These are phyloP conservation scores for Calonectria hongkongensis DNA, from an alignment of 2,329 filamentous ascomycete species.

Conservation along the genomic window DNA sequence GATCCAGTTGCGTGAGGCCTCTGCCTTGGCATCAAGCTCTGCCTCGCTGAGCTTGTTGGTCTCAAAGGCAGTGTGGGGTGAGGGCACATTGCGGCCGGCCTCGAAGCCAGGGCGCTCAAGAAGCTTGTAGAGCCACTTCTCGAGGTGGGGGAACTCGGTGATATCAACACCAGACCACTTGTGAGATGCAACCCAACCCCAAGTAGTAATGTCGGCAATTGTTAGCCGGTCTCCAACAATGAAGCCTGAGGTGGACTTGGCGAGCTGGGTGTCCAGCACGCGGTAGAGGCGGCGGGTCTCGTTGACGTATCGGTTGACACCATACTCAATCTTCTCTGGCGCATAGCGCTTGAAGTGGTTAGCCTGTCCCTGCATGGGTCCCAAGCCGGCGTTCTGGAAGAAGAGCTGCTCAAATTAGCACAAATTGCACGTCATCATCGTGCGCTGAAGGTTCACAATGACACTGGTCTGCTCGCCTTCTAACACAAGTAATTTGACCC, in stretches of 20 bases:
- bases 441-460: neutral
- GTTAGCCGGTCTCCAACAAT: slow-evolving; percentile 81
- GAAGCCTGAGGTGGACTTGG: slow-evolving; percentile 72
- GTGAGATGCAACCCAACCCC: slow-evolving; percentile 82
- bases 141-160: slow-evolving; percentile 83
- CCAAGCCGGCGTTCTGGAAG: slow-evolving; percentile 87
- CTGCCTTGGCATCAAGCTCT: slow-evolving; percentile 75
- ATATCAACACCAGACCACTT: slow-evolving; percentile 73
- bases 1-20: slow-evolving; percentile 76
- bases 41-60: slow-evolving; percentile 66
- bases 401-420: slow-evolving; percentile 65
- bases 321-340: slow-evolving; percentile 88
- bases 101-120: slow-evolving; percentile 81
- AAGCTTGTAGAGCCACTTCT: slow-evolving; percentile 86
- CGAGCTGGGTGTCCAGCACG: slow-evolving; percentile 83
- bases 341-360: slow-evolving; percentile 92
- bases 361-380: slow-evolving; percentile 87
- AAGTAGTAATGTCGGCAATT: slow-evolving; percentile 86
- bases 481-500: neutral
- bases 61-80: slow-evolving; percentile 76
- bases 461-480: neutral
- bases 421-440: slow-evolving; percentile 27
- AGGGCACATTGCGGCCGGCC: slow-evolving; percentile 84
- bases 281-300: slow-evolving; percentile 89
- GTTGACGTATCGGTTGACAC: slow-evolving; percentile 86